phyloP scores from a whole-genome alignment of 441 rosid species.

The Biscutella laevigata region DNA sequence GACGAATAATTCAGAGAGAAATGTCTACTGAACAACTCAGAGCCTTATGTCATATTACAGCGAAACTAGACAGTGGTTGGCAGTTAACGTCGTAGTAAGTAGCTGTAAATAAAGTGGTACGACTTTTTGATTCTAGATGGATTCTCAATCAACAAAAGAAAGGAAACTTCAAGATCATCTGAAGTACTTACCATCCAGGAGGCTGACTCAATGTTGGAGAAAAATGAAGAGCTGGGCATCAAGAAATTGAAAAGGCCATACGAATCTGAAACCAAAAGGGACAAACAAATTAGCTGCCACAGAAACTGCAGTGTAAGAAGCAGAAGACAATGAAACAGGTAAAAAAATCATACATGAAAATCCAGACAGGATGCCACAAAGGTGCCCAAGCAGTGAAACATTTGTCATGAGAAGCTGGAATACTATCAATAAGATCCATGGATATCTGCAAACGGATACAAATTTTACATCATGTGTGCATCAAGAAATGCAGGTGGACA shows the following conservation, averaged over 20 bases:
- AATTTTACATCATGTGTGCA: constrained; percentile 9
- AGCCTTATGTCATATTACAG: background rate
- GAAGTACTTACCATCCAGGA: constrained; percentile 66
- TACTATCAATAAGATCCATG: constrained; percentile 59
- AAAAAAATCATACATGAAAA: constrained; percentile 59
- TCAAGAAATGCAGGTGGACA: constrained; percentile 8
- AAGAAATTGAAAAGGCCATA: constrained; percentile 77
- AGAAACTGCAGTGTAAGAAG: background rate
- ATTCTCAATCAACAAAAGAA: background rate
- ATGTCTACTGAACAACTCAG: too few relatives aligned
- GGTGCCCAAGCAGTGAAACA: constrained; percentile 89
- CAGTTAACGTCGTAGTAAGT: background rate
- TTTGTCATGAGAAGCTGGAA: constrained; percentile 89
- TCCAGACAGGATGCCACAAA: constrained; percentile 90
- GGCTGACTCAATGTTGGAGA: constrained; percentile 64
- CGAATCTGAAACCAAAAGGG: constrained; percentile 43
- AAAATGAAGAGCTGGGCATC: constrained; percentile 77
- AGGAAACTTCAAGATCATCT: constrained; percentile 6
- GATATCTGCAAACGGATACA: constrained; percentile 54
- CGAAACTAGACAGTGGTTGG: background rate
- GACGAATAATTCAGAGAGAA: background rate
- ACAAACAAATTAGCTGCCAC: constrained; percentile 2
- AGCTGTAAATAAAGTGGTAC: background rate
- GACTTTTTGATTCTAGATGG: background rate
- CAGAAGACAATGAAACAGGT: background rate